Percentiles rank a stretch among this genome's conserved stretches.
phyloP scores from a whole-genome alignment of 176 grass and related monocot genomes.

The Guadua angustifolia region DNA sequence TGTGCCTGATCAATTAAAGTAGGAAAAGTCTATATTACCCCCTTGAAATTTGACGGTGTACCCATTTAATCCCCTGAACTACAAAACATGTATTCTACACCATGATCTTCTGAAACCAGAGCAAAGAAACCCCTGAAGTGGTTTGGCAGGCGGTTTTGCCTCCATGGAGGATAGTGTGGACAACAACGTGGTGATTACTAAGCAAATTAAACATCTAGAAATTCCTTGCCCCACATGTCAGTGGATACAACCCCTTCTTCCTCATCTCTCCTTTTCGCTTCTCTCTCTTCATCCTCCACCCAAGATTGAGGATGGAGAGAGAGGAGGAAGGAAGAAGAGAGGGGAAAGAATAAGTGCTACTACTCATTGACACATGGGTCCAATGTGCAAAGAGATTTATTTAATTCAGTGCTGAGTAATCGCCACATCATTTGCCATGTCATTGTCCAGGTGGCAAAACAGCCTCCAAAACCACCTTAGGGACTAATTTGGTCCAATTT shows the following conservation, averaged over 20 bases:
- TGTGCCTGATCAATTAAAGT: neutral
- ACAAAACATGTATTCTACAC: neutral
- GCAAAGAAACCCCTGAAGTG: neutral
- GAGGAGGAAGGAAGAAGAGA: neutral
- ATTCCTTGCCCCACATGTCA: neutral
- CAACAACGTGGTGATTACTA: neutral
- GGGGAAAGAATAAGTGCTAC: neutral
- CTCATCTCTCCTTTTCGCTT: neutral
- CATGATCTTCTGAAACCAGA: neutral
- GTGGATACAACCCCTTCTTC: neutral
- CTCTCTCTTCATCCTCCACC: neutral
- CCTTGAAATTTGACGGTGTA: neutral
- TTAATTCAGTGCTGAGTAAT: neutral
- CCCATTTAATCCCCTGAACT: neutral
- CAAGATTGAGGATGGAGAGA: neutral
- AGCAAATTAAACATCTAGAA: neutral
- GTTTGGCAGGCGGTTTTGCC: neutral
- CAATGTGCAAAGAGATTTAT: neutral
- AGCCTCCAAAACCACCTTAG: neutral
- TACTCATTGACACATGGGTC: neutral
- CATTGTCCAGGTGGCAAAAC: neutral
- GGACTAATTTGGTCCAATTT: neutral
- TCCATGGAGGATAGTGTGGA: neutral
- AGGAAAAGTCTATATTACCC: neutral
- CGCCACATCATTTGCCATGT: neutral